A percentile compares a stretch with the other conserved stretches of the same genome.
These are phyloP conservation scores for Pythium rishiriense DNA, from an alignment of 352 stramenopile species.

Conservation along the genomic window DNA sequence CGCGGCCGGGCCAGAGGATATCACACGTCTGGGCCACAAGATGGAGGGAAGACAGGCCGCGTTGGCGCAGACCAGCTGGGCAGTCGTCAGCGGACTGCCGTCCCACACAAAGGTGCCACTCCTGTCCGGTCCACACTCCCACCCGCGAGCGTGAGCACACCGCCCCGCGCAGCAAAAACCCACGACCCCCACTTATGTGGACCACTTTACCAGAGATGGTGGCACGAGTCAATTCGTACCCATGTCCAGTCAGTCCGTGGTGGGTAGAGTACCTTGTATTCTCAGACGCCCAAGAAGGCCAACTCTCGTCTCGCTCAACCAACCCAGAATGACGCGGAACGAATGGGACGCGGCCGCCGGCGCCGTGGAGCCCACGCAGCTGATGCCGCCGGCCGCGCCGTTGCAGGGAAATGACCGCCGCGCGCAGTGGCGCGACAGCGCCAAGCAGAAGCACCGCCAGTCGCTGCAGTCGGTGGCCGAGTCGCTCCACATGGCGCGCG, in stretches of 20 bases:
- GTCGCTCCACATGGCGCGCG: conserved; percentile 47
- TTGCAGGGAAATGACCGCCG: neutral
- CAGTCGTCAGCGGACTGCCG: conserved; percentile 7
- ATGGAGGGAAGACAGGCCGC: neutral
- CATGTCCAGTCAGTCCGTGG: neutral
- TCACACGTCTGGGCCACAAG: neutral
- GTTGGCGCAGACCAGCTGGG: neutral
- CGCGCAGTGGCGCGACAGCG: neutral
- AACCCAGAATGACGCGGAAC: conserved; percentile 14
- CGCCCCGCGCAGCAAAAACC: neutral
- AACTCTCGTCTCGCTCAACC: neutral
- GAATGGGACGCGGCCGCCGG: conserved; percentile 17
- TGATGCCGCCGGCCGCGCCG: neutral
- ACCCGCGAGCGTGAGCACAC: neutral
- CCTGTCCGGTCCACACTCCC: too few species aligned
- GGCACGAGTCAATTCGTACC: neutral
- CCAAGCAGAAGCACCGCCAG: conserved; percentile 43
- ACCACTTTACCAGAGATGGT: neutral
- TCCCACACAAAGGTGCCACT: neutral
- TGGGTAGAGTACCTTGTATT: conserved; percentile 1
- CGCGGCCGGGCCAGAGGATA: conserved; percentile 1
- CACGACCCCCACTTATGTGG: neutral
- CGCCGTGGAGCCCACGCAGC: neutral
- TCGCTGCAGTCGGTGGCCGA: conserved; percentile 54
- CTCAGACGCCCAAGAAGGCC: conserved; percentile 15